A percentile compares a stretch with the other conserved stretches of the same genome.
phyloP scores from a whole-genome alignment of 2,329 filamentous ascomycete genomes.

The Trichoderma asperellum region DNA sequence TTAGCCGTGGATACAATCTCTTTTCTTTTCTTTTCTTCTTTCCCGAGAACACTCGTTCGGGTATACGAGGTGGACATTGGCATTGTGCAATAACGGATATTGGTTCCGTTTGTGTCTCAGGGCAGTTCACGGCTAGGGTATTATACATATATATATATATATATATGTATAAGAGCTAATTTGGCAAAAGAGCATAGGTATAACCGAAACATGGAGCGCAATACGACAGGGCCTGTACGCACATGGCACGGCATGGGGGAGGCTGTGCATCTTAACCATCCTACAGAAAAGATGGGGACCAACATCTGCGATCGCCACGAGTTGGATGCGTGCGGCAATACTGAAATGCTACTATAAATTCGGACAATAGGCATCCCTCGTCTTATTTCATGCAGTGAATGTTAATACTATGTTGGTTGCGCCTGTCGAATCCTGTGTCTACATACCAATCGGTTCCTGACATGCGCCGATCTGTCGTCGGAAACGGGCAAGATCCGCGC shows the following conservation, averaged over 20 bases:
- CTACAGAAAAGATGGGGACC: neutral
- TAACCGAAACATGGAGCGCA: neutral
- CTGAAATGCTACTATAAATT: neutral
- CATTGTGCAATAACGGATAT: neutral
- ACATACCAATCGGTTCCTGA: neutral
- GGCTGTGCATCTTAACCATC: neutral
- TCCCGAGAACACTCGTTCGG: neutral
- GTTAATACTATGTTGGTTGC: neutral
- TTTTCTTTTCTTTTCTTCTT: neutral
- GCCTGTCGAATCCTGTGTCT: neutral
- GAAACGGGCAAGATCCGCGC: conserved; percentile 10
- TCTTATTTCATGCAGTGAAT: neutral
- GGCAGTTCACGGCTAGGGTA: neutral
- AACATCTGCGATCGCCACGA: conserved; percentile 7
- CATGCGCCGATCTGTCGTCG: conserved; percentile 1
- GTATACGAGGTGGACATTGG: no score
- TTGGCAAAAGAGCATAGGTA: neutral
- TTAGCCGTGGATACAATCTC: neutral
- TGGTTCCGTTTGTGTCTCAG: neutral
- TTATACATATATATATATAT: no score
- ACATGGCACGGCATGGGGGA: neutral
- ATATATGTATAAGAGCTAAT: neutral
- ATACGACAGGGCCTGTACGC: neutral
- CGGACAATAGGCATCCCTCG: neutral
- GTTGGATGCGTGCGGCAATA: neutral